Evolutionary conservation across 805 yeast genomes (phyloP), one percentile per base, ranked within the genome.

Genomic region (Crinitomyces ghanaensis): DNA sequence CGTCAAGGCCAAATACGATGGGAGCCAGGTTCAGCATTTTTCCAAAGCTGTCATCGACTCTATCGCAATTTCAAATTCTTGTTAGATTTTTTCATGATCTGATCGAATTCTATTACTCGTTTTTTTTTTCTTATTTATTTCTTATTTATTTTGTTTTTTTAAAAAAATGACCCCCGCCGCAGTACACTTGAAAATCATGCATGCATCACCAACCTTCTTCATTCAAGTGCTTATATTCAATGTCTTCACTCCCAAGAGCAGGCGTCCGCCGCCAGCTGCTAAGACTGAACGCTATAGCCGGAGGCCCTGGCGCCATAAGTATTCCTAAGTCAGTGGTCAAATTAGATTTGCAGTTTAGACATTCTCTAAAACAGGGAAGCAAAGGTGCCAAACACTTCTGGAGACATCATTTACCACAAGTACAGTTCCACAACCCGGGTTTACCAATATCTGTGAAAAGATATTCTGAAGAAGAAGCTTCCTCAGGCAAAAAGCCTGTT

Each of bases 391-490:
- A 76, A 46, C 68, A 70, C 43, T 82, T 85, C 57, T 81, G 93
- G 91, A 72, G 70, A 45, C 59, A 64, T 33, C 69, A 73, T 56
- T 61, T 85, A 37, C 93, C 91, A 17, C 73, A 85, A 5, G 64
- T 85, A 41, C 76, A 73, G 52, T 85, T 80, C 55, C 86, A 83
- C 60, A 85, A 85, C 54, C 86, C 88, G n/a, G 59, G 62, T 28
- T 49, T 80, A 18, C 67, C 72, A 16, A 72, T 83, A 12, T 22
- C 40, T 14, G 45, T 41, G 19, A 28, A 27, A n/a, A 26, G 28
- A 29, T 19, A 33, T 24, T 5, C 26, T 4, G 29, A 18, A 11
- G 34, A 35, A 22, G 33, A 26, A 7, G 26, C 17, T 24, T 26
- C 24, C 4, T n/a, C n/a, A n/a, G 6, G 21, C 11, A 19, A 19